Base-by-base conservation (phyloP, 1,284 basidiomycete species). In the Kalmanozyma brasiliensis region DNA sequence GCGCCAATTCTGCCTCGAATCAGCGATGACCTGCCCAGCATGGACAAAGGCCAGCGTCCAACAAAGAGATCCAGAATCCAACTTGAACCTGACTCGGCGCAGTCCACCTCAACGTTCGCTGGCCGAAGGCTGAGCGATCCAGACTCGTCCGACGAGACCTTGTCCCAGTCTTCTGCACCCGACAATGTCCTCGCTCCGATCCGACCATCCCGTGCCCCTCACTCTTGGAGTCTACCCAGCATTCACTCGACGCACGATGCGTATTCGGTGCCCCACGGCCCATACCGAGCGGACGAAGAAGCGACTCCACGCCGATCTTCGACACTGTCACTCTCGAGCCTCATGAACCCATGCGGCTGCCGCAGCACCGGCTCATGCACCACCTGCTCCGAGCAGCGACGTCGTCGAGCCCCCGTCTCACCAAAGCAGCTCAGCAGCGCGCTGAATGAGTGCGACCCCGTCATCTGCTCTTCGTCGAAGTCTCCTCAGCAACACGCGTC, bases 271-370 rank as follows among this genome's bases (percentile, higher is more conserved):
- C 14, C 17, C 10, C 23, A 38, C 4, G 23, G 8, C 29, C 36
- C 13, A 5, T 37, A 37, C 0, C 43, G 20, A 14, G 4, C 38
- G 3, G 19, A 23, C 4, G 36, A 52, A 11, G 36, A 51, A 9
- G 13, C 17, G 2, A 17, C 19, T 7, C 51, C 49, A 33, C 51
- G 55, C 23, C 55, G 60, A 8, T 45, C 42, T 20, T 55, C 65
- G 11, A 69, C 72, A 11, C 61, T 74, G 7, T 74, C 73, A 22
- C 71, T 78, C 3, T 68, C 70, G 9, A 68, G 56, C 23, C 57
- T 78, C 29, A 72, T 78, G 56, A 78, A 78, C 24, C 76, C 76
- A 9, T 77, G 76, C 35, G 57, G 51, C 9, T 78, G 76, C 30
- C 58, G 70, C 40, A 61, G 57, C 40, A 52, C 60, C 8, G 57